Base-by-base conservation (phyloP, 805 yeast genomes). In the Ogataea minuta region DNA sequence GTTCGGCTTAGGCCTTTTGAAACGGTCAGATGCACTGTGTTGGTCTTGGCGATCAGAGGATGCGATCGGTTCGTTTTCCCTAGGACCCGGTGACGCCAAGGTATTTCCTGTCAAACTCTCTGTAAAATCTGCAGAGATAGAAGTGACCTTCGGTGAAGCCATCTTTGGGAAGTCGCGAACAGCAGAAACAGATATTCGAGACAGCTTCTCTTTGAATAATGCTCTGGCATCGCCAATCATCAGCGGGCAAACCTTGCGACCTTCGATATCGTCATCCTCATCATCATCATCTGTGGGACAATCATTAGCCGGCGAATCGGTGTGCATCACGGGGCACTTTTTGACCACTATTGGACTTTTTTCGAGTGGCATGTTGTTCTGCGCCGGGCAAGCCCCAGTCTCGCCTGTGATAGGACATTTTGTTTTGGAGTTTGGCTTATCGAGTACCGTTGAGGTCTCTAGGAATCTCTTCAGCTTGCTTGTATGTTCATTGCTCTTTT, bases 181-280 rank as follows among this genome's bases (percentile, higher is more conserved):
- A 2, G 65, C 60, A 32, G 62, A 54, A 2, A 56, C 46, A 20
- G 59, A 57, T 58, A 56, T 56, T 38, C 61, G 46, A 2, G 64
- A 50, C 12, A 63, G 41, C 34, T 57, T 60, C 38, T 63, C 68
- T 27, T 63, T 59, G 46, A 64, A 64, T 21, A 64, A 31, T 7
- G 62, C 62, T 28, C 66, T 53, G 3, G 68, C 69, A 46, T 70
- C 74, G 31, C 72, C 72, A 29, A 68, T 62, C 73, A 70, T 70
- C 45, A 70, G 45, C 1, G 74, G 74, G 43, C 73, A 70, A 5
- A 68, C 71, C 42, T 65, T 67, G 2, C 63, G 63, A 21, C 64
- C 68, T 19, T 54, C 60, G 3, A 50, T 43, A 38, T 44, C 64
- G 40, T 54, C 62, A 40, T 51, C 48, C 4, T 53, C 54, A 4